phyloP scores from a whole-genome alignment of 192 early-diverging fungal species.

The Ambispora gerdemannii region DNA sequence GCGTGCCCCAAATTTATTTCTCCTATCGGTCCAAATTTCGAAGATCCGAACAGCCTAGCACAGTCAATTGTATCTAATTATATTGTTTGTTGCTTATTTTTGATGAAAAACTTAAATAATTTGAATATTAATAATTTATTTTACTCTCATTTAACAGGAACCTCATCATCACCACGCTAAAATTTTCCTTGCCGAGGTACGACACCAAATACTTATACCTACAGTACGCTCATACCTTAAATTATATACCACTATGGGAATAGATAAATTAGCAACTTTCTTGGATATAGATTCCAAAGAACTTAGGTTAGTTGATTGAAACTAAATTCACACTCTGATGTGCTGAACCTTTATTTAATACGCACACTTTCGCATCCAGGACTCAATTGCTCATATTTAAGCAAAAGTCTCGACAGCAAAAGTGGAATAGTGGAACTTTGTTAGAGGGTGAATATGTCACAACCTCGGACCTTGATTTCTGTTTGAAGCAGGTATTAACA shows the following conservation, averaged over 20 bases:
- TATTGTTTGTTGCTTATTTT: not conserved
- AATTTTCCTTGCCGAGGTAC: slow-evolving; percentile 82
- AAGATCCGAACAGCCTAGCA: slow-evolving; percentile 48
- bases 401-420: slow-evolving; percentile 88
- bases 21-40: slow-evolving; percentile 82
- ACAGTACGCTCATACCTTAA: slow-evolving; percentile 92
- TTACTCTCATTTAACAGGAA: slow-evolving; percentile 37
- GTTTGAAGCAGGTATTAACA: slow-evolving; percentile 66
- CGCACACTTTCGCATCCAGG: slow-evolving; percentile 20
- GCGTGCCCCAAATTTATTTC: slow-evolving; percentile 96
- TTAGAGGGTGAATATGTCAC: slow-evolving; percentile 79
- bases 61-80: slow-evolving; percentile 32
- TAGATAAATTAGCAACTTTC: slow-evolving; percentile 84
- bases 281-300: slow-evolving; percentile 81
- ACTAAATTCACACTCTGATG: not conserved
- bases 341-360: not conserved
- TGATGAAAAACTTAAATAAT: not conserved
- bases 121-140: not conserved
- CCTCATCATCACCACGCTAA: slow-evolving; percentile 80
- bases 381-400: slow-evolving; percentile 90
- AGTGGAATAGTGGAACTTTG: slow-evolving; percentile 76
- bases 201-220: slow-evolving; percentile 80
- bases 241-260: slow-evolving; percentile 90
- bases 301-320: slow-evolving; percentile 43
- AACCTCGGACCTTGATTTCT: slow-evolving; percentile 90